Base-by-base conservation (phyloP, 179 eudicot genomes). In the Silene noctiflora region DNA sequence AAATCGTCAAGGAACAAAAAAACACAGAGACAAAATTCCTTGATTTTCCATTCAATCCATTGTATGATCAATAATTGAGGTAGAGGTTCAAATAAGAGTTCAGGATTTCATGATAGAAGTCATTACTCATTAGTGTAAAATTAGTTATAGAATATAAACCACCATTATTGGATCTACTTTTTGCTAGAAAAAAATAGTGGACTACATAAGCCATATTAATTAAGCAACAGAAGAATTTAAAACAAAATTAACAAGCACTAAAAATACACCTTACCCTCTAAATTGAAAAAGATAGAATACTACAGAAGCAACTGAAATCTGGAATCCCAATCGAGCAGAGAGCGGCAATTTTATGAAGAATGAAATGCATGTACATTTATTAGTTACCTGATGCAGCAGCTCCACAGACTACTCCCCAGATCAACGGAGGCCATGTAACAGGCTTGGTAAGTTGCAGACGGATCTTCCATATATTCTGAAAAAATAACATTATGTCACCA, bases 391-490 rank as follows among this genome's bases (percentile, higher is more conserved):
- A 95, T 46, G 99, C 97, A 73, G 99, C 97, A 84, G 99, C 99
- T 82, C 99, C 99, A 86, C 99, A 95, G 73, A 95, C 95, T 62
- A 95, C 97, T 81, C 99, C 99, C 99, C 99, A 95, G 29, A 95
- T 76, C 82, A 95, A 86, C 33, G 97, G 99, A 83, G 99, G 97
- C 99, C 99, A 93, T 55, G 99, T 95, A 68, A 95, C 97, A 59
- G 97, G 97, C 79, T 95, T 95, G 62, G 93, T 95, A 69, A 95
- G 97, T 80, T 95, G 99, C 87, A 95, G 88, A 21, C 97, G 94
- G 58, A 95, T 93, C 86, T 95, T 95, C 99, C 99, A 95, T 65
- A 75, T 93, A 77, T 93, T 89, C 99, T 95, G 89, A 70, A 75
- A 58, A 44, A 76, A 27, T 39, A 75, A 59, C 55, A 77, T 67